These are phyloP conservation scores for Apophysomyces sp. DNA, from an alignment of 371 early-diverging fungal genomes.

Conservation along the genomic window DNA sequence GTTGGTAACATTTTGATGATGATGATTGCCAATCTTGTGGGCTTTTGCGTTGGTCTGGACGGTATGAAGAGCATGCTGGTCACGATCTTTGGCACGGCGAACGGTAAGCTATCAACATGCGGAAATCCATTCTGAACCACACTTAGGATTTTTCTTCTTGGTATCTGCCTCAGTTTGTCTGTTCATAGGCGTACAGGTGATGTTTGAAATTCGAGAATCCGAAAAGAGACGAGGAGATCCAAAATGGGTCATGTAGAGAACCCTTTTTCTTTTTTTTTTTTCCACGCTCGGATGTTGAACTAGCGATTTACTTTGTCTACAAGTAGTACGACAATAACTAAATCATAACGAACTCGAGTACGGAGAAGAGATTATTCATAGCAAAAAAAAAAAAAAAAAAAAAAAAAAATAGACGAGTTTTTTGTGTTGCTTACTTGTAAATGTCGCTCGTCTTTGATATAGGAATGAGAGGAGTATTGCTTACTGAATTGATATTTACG, in stretches of 20 bases:
- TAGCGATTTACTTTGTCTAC: no score
- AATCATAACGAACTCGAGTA: no score
- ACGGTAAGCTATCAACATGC: constrained; percentile 26
- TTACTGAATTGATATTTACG: no score
- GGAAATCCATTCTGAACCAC: background rate
- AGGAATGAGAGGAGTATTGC: no score
- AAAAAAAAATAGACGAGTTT: no score
- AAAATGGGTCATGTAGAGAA: constrained; percentile 39
- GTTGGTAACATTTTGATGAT: constrained; percentile 87
- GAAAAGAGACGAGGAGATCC: constrained; percentile 61
- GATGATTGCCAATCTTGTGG: constrained; percentile 95
- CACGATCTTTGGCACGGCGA: constrained; percentile 39
- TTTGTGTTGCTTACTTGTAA: no score
- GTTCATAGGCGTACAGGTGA: constrained; percentile 75
- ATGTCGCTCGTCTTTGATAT: no score
- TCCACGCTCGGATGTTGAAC: no score
- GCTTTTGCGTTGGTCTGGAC: constrained; percentile 88
- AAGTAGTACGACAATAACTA: no score
- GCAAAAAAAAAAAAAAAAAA: no score
- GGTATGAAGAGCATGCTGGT: constrained; percentile 71
- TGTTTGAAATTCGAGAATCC: constrained; percentile 82
- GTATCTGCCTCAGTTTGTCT: constrained; percentile 51
- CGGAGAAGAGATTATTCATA: no score
- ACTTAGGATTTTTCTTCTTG: constrained; percentile 49
- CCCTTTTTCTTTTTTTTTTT: background rate